Evolutionary conservation across 345 rosid genomes (phyloP), one percentile per base, ranked within the genome.

Genomic region (Noccaea caerulescens): DNA sequence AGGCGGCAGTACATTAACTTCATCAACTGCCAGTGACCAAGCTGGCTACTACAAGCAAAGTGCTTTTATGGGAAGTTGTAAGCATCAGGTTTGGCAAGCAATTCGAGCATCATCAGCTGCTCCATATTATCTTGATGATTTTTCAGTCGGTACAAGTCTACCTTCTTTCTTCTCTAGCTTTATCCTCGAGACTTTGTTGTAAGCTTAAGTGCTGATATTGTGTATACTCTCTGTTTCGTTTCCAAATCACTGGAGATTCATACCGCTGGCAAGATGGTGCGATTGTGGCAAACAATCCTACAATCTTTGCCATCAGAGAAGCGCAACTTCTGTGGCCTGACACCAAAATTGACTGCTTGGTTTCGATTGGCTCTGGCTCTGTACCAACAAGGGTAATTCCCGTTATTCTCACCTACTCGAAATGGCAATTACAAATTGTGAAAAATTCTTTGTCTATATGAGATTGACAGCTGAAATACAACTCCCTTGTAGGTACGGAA

Each of bases 191-290:
- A 51, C 45, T 43, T 69, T 10, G 6, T 55, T 23, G 25, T 54
- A 56, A 61, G 23, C 16, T 63, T 9, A 32, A 9, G 69, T 5
- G 10, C 50, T 71, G 52, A 65, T 38, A 34, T 11, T 14, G 33
- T 58, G 43, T 43, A 71, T n/a, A 51, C 66, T 70, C n/a, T 73
- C 10, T 43, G 16, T 25, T 78, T 38, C 5, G 8, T 50, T 14
- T 16, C 44, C 16, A 70, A 57, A 50, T 77, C 79, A 55, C 67
- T 46, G 9, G 63, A 94, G 99, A 85, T 74, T 72, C 84, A 50
- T 83, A 82, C 68, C 96, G 98, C 72, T 94, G 98, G 99, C 98
- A 94, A 87, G 99, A 94, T 85, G 99, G 98, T 76, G 99, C 98
- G 53, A 88, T 94, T 76, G 97, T 94, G 63, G 98, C 99, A 63